Evolutionary conservation across 371 early-diverging fungal species (phyloP).

Genomic region (Apophysomyces variabilis): DNA sequence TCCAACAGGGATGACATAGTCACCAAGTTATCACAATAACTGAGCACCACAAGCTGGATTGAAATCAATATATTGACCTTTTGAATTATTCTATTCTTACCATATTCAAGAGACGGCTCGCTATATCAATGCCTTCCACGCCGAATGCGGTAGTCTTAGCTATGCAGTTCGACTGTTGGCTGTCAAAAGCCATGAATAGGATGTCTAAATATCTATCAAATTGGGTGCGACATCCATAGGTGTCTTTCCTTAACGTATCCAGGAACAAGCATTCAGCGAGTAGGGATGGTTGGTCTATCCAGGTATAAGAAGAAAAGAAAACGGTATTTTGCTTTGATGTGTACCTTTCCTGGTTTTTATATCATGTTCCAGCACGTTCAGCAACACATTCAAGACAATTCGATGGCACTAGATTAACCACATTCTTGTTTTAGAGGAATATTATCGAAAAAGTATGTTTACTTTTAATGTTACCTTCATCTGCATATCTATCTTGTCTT

Average conservation of each 20-base stretch:
- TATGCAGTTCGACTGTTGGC: background rate
- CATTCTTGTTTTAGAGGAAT: background rate
- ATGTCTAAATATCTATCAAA: conserved; percentile 27
- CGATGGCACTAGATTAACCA: conserved; percentile 13
- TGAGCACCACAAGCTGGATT: conserved; percentile 19
- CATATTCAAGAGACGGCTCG: conserved; percentile 26
- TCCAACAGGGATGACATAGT: conserved; percentile 10
- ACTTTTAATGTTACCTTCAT: background rate
- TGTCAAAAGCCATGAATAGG: conserved; percentile 22
- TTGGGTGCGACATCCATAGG: conserved; percentile 18
- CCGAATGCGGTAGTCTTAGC: background rate
- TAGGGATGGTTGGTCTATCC: conserved; percentile 2
- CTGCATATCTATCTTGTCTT: background rate
- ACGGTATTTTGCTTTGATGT: background rate
- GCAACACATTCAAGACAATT: conserved; percentile 16
- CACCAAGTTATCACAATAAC: conserved; percentile 21
- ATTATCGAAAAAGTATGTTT: background rate
- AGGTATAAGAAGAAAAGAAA: too few relatives aligned
- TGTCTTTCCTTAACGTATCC: conserved; percentile 15
- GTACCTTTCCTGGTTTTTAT: conserved; percentile 18
- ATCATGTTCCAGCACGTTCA: conserved; percentile 21
- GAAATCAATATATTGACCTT: background rate
- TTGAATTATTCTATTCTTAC: background rate
- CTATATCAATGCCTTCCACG: conserved; percentile 15
- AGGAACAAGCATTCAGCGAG: conserved; percentile 19